Percentiles rank a stretch among this genome's conserved stretches.
These are phyloP conservation scores for Cucurbita argyrosperma DNA, from an alignment of 306 rosid species.

Conservation along the genomic window DNA sequence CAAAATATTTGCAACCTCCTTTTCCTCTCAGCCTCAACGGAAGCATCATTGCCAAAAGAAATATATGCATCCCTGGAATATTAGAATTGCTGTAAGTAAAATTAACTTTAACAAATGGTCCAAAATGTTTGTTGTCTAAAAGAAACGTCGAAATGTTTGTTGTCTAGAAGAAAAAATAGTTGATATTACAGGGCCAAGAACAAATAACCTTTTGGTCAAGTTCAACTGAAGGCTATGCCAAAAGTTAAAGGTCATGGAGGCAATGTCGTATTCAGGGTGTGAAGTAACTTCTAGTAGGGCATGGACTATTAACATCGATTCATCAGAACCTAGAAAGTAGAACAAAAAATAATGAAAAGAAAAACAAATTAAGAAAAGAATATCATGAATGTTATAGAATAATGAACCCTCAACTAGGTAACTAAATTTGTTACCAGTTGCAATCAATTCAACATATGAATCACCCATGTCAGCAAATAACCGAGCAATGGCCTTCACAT, in stretches of 20 bases:
- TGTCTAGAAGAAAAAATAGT: not conserved
- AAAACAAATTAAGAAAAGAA: not conserved
- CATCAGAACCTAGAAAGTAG: conserved; percentile 60
- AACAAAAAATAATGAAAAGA: not conserved
- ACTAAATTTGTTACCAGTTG: conserved; percentile 43
- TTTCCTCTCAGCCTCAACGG: conserved; percentile 79
- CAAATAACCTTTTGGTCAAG: conserved; percentile 65
- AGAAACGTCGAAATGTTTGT: not conserved
- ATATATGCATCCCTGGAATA: conserved; percentile 58
- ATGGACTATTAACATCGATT: conserved; percentile 77
- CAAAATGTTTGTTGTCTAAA: not conserved
- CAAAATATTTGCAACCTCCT: conserved; percentile 72
- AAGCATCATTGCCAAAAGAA: conserved; percentile 51
- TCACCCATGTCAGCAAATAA: conserved; percentile 99
- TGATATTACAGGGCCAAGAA: conserved; percentile 2
- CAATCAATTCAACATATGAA: conserved; percentile 84
- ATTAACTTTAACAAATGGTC: conserved; percentile 2
- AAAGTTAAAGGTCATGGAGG: conserved; percentile 91
- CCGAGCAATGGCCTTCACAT: conserved; percentile 96
- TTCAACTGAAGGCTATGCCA: conserved; percentile 95
- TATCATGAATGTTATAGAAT: not conserved
- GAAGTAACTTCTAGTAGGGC: conserved; percentile 96
- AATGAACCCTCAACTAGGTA: not conserved
- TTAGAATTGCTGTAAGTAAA: conserved; percentile 14
- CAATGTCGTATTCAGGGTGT: conserved; percentile 86